Evolutionary conservation across 345 rosid species (phyloP).

Genomic region (Rhizophora apiculata): DNA sequence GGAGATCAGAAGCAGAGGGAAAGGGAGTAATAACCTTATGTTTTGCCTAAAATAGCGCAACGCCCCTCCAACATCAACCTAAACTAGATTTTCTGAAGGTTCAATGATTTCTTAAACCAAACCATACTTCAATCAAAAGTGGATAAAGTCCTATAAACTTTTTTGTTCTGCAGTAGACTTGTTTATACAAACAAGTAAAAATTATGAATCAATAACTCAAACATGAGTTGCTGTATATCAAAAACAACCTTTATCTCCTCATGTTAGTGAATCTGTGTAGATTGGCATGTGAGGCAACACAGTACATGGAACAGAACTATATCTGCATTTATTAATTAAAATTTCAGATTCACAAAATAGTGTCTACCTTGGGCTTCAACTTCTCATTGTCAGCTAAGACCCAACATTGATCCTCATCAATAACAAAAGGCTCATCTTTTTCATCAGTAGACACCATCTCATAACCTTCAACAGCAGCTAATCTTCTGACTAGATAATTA

Average conservation of each 20-base stretch:
- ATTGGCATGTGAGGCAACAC: background rate
- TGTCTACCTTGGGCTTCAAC: conserved; percentile 68
- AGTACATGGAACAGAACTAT: conserved; percentile 7
- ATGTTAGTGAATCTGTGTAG: background rate
- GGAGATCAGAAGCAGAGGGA: too few relatives aligned
- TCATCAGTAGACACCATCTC: conserved; percentile 81
- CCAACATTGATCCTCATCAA: conserved; percentile 82
- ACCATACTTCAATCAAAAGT: background rate
- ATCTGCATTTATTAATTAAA: background rate
- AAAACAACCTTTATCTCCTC: background rate
- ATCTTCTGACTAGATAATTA: conserved; percentile 67
- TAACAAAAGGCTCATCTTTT: conserved; percentile 81
- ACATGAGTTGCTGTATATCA: background rate
- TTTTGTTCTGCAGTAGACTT: background rate
- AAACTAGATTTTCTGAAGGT: background rate
- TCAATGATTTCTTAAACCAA: background rate
- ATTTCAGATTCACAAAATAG: background rate
- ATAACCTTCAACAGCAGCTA: conserved; percentile 79
- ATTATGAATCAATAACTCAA: background rate
- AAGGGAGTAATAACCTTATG: too few relatives aligned
- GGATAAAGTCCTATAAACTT: background rate
- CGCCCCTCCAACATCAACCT: background rate
- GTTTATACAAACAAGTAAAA: background rate
- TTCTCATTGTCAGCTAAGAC: conserved; percentile 75
- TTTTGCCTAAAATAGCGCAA: background rate